These are phyloP conservation scores for Casuarina cunninghamiana DNA, from an alignment of 306 rosid genomes.

Conservation along the genomic window DNA sequence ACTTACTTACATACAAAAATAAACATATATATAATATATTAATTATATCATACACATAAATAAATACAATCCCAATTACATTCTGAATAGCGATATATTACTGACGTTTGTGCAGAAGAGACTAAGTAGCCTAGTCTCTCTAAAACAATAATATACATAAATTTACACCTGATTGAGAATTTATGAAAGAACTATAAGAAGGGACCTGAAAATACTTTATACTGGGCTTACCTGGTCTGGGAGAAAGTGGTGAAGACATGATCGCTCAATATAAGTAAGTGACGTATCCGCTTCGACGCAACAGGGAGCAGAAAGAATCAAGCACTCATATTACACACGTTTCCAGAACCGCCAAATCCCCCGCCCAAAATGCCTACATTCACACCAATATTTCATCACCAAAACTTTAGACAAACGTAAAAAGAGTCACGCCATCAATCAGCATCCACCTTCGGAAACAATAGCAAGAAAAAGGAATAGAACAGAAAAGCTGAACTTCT, in stretches of 20 bases:
- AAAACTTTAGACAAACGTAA: background rate
- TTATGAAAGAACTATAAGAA: background rate
- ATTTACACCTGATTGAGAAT: background rate
- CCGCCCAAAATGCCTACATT: slow-evolving; percentile 50
- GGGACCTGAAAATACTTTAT: background rate
- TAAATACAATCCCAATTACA: too few species aligned
- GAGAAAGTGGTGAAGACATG: slow-evolving; percentile 50
- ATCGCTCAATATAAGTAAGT: slow-evolving; percentile 7
- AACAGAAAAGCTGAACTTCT: background rate
- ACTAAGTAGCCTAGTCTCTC: too few species aligned
- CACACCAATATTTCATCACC: slow-evolving; percentile 24
- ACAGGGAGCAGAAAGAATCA: slow-evolving; percentile 42
- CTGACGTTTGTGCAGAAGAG: background rate
- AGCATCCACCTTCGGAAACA: background rate
- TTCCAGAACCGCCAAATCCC: slow-evolving; percentile 39
- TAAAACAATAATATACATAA: background rate
- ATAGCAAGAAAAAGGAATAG: background rate
- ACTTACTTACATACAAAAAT: too few species aligned
- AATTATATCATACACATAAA: too few species aligned
- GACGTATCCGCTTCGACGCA: slow-evolving; percentile 4
- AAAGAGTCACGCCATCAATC: background rate
- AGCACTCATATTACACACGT: slow-evolving; percentile 55
- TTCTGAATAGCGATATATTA: background rate
- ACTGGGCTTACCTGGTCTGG: slow-evolving; percentile 25
- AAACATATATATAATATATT: too few species aligned